These are phyloP conservation scores for Olyra latifolia DNA, from an alignment of 176 grass and related monocot genomes.

Conservation along the genomic window DNA sequence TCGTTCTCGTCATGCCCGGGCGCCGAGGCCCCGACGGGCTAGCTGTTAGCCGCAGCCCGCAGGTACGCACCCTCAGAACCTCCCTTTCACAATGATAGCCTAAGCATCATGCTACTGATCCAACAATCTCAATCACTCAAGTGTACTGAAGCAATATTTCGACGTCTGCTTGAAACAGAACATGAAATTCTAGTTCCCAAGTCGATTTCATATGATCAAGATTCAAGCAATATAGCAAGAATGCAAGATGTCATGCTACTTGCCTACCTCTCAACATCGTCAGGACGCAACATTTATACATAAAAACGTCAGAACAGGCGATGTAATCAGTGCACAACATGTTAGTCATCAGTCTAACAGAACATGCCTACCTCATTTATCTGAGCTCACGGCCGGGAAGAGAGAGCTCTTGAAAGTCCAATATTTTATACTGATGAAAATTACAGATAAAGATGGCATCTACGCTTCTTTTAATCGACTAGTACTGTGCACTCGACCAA, in stretches of 20 bases:
- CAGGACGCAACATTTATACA: not conserved
- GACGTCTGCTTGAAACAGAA: not conserved
- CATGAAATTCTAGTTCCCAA: not conserved
- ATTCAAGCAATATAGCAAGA: no score
- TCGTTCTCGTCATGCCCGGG: no score
- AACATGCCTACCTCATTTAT: not conserved
- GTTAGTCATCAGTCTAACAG: not conserved
- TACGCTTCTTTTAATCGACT: conserved; percentile 25
- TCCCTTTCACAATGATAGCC: no score
- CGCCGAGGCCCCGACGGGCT: no score
- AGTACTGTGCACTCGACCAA: conserved; percentile 28
- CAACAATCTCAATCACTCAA: not conserved
- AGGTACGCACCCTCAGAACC: no score
- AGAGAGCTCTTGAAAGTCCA: not conserved
- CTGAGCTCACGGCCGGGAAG: not conserved
- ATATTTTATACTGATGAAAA: conserved; percentile 31
- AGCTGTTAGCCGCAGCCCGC: no score
- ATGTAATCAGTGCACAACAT: not conserved
- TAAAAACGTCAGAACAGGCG: not conserved
- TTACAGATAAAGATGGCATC: conserved; percentile 50
- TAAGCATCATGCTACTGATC: not conserved
- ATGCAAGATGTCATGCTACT: not conserved
- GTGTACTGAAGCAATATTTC: not conserved
- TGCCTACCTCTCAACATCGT: not conserved
- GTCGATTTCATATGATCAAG: not conserved